Base-by-base conservation (phyloP, 2,329 filamentous ascomycete species). In the Aspergillus bombycis region DNA sequence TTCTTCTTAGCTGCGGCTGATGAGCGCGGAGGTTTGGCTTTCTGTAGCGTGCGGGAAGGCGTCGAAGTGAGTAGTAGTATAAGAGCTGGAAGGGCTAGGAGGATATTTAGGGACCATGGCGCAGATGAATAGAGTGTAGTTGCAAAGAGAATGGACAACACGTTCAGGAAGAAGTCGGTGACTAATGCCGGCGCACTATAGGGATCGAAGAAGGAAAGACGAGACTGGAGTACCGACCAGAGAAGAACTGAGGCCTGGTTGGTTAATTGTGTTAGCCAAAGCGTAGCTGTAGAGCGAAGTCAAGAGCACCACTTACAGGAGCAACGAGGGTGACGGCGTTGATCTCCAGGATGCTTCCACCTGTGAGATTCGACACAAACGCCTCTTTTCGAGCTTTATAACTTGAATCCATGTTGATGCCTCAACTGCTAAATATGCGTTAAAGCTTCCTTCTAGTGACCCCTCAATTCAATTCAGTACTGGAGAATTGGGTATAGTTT, bases 361-460 rank as follows among this genome's bases (percentile, higher is more conserved):
- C 95, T 8, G 90, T 89, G 34, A 97, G 87, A 77, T 93, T 92
- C 60, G 94, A 97, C 74, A 99, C 95, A 77, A 97, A 97, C 75
- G 93, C 93, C 83, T 96, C 94, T 82, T 99, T 99, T 70, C 91
- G 85, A 73, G 91, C 87, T 81, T 97, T 99, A 83, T 97, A 97
- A 79, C 85, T 89, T 59, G 74, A 68, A 50, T 77, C 75, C 78
- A 78, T 79, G 10, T 57, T 72, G 43, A 36, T 32, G 26, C 10
- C 5, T 23, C 57, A 12, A 16, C n/a, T 7, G 26, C 21, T 4
- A n/a, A 9, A n/a, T 34, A 23, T 2, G 10, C n/a, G 32, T 34
- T 55, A 4, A 21, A 36, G 32, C 48, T 14, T 30, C 28, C 16
- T 52, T 52, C 28, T 10, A n/a, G 23, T 12, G 19, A 6, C 57